Conservation (phyloP, 2,329 filamentous ascomycete species). For the Claviceps paspali region DNA sequence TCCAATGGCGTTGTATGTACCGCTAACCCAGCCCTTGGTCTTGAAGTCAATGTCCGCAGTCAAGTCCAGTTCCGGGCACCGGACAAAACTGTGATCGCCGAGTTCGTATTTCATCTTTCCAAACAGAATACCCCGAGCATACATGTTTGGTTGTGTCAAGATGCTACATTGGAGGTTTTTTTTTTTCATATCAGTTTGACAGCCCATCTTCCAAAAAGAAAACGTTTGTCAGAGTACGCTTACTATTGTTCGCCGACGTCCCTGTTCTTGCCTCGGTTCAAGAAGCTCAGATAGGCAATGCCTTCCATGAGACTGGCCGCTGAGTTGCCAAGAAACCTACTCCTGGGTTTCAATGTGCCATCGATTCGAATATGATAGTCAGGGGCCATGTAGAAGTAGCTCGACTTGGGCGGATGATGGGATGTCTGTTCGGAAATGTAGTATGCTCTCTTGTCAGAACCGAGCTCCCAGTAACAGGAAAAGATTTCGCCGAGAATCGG, state of each 20-base stretch:
- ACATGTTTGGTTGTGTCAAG: slow-evolving; percentile 97
- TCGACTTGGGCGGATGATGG: slow-evolving; percentile 95
- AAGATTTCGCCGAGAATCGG: slow-evolving; percentile 91
- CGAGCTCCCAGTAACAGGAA: slow-evolving; percentile 89
- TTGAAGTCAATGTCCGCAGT: slow-evolving; percentile 94
- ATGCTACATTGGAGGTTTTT: slow-evolving; percentile 40
- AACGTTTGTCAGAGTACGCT: slow-evolving; percentile 20
- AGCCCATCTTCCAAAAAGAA: neutral
- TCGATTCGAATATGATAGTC: slow-evolving; percentile 91
- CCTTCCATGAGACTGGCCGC: slow-evolving; percentile 98
- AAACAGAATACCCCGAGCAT: slow-evolving; percentile 88
- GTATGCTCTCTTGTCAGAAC: slow-evolving; percentile 72
- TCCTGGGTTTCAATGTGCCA: slow-evolving; percentile 84
- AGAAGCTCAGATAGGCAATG: slow-evolving; percentile 67
- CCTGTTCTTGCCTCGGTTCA: slow-evolving; percentile 57
- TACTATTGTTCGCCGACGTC: slow-evolving; percentile 75
- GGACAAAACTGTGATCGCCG: slow-evolving; percentile 85
- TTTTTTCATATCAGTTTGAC: slow-evolving; percentile 7
- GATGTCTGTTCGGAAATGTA: slow-evolving; percentile 97
- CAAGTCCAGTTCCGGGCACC: slow-evolving; percentile 76
- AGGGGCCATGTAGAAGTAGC: slow-evolving; percentile 97
- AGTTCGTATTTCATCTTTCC: slow-evolving; percentile 99
- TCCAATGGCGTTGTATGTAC: slow-evolving; percentile 91
- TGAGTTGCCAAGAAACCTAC: slow-evolving; percentile 91
- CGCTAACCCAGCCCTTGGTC: slow-evolving; percentile 92